phyloP scores from a whole-genome alignment of 768 basidiomycete genomes.

The Naganishia randhawae region DNA sequence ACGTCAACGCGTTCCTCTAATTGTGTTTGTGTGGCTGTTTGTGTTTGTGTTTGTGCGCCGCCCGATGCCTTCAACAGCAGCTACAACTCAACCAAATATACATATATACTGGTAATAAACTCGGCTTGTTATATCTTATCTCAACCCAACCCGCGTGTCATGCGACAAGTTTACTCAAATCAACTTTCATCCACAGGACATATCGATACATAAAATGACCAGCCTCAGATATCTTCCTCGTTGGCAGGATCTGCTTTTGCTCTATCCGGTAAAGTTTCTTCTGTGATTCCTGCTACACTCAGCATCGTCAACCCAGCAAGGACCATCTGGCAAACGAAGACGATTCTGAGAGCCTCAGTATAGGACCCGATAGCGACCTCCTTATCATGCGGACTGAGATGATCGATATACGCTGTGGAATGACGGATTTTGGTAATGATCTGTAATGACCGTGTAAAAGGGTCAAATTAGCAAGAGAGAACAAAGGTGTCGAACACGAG shows the following conservation, averaged over 20 bases:
- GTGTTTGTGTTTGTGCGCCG: too few species aligned
- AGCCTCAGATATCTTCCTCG: too few species aligned
- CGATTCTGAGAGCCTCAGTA: conserved; percentile 37
- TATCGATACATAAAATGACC: too few species aligned
- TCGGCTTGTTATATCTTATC: too few species aligned
- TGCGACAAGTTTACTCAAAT: too few species aligned
- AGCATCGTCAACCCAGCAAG: conserved; percentile 34
- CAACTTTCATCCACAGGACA: too few species aligned
- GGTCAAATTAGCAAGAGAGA: neutral
- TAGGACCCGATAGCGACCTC: conserved; percentile 35
- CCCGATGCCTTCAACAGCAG: too few species aligned
- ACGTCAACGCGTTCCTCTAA: too few species aligned
- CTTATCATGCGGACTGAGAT: conserved; percentile 33
- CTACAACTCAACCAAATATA: too few species aligned
- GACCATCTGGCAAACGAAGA: conserved; percentile 42
- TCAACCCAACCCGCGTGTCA: too few species aligned
- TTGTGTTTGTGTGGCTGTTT: too few species aligned
- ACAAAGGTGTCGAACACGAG: neutral
- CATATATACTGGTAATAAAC: too few species aligned
- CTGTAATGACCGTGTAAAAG: conserved; percentile 25
- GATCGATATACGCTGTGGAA: conserved; percentile 45
- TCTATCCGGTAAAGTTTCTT: conserved; percentile 37
- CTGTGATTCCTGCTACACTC: conserved; percentile 35
- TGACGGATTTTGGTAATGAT: conserved; percentile 44
- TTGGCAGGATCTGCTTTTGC: conserved; percentile 19